Evolutionary conservation across 805 yeast genomes (phyloP), one percentile per base, ranked within the genome.

Genomic region (Nakazawaea ambrosiae): DNA sequence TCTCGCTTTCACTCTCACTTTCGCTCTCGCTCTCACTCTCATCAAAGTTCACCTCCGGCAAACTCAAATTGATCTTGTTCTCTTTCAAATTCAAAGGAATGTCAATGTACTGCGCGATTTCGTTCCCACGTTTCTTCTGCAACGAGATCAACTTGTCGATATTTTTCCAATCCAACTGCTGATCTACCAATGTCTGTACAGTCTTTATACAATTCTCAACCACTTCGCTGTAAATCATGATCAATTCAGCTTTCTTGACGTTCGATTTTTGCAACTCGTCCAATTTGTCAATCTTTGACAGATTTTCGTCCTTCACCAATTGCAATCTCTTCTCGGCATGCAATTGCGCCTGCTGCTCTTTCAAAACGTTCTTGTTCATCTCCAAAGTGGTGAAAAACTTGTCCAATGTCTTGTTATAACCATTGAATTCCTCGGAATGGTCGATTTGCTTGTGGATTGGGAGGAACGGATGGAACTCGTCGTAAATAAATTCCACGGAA

Each of bases 121-220:
- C 57, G 48, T 80, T 84, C 1, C 81, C 79, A 47, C 79, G 72
- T 1, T 63, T 57, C 48, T 85, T 79, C 51, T 90, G 95, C 35
- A 77, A 66, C 33, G 70, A 61, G 36, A 90, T 78, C 40, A 82
- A 59, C 44, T 78, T 76, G 53, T 83, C 96, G 44, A 89, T 89
- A 43, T 86, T 81, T 30, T 74, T 73, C 98, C 98, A 90, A 54
- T 90, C 97, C 86, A 87, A 85, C 45, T 85, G 89, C 51, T 85
- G 92, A 39, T 81, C 78, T 4, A 88, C 44, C 38, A 87, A 60
- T 1, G 65, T 61, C 41, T 79, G 81, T 4, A 90, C 83, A 2
- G 83, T 79, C 6, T 53, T 57, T 42, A 74, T 80, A 33, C 92
- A 87, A 14, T 74, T 73, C 34, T 82, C 92, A 4, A 89, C 87